phyloP scores from a whole-genome alignment of 1,139 yeast genomes.

The Petasospora fabianii region DNA sequence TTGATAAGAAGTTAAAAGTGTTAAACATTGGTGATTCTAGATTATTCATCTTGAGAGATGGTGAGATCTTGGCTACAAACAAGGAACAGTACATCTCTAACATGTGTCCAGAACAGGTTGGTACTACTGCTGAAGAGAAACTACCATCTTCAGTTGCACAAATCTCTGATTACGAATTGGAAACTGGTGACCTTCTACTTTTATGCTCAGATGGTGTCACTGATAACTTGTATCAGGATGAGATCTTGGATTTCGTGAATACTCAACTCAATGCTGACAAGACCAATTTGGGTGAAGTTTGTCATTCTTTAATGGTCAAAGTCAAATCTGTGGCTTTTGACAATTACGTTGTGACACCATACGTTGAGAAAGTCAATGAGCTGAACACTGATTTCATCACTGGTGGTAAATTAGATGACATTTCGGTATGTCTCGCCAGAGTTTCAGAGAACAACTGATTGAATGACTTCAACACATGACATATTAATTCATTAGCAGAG shows the following conservation, averaged over 20 bases:
- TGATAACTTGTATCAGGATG: slow-evolving; percentile 50
- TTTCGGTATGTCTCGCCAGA: slow-evolving; percentile 48
- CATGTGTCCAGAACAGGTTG: slow-evolving; percentile 54
- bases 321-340: slow-evolving; percentile 53
- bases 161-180: slow-evolving; percentile 41
- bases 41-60: slow-evolving; percentile 46
- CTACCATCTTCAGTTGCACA: slow-evolving; percentile 51
- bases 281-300: slow-evolving; percentile 37
- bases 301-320: slow-evolving; percentile 38
- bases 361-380: slow-evolving; percentile 48
- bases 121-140: slow-evolving; percentile 41
- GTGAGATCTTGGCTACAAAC: slow-evolving; percentile 42
- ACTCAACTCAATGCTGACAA: slow-evolving; percentile 29
- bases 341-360: slow-evolving; percentile 52
- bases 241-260: slow-evolving; percentile 39
- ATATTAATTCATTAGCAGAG: too few relatives aligned
- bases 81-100: slow-evolving; percentile 46
- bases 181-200: slow-evolving; percentile 42
- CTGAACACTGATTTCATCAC: slow-evolving; percentile 33
- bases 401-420: slow-evolving; percentile 58
- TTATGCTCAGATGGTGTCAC: slow-evolving; percentile 55
- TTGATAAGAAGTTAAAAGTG: slow-evolving; percentile 43
- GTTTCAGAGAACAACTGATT: slow-evolving; percentile 29
- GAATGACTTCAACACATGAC: background rate
- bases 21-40: slow-evolving; percentile 57